These are phyloP conservation scores for Dovyalis caffra DNA, from an alignment of 345 rosid genomes.

Conservation along the genomic window DNA sequence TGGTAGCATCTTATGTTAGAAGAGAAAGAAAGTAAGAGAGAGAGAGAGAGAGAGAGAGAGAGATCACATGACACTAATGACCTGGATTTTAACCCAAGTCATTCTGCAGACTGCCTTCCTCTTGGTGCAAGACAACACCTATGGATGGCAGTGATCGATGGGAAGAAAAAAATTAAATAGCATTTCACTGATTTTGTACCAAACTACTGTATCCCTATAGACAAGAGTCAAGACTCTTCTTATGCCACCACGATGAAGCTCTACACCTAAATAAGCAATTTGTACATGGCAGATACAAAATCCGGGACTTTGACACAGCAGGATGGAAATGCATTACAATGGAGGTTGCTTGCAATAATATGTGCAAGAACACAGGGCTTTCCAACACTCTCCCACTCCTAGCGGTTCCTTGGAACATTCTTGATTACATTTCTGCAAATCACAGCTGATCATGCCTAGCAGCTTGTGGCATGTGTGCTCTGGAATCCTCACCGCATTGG, in stretches of 20 bases:
- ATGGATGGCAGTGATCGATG: neutral
- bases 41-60: too few species aligned
- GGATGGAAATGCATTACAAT: neutral
- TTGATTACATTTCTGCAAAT: conserved; percentile 27
- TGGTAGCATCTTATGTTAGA: too few species aligned
- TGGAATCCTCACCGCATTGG: conserved; percentile 37
- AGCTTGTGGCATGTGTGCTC: conserved; percentile 50
- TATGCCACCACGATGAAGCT: neutral
- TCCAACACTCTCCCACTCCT: conserved; percentile 45
- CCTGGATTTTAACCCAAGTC: too few species aligned
- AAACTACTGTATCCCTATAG: neutral
- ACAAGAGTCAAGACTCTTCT: neutral
- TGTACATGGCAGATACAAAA: neutral
- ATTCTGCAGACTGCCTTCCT: too few species aligned
- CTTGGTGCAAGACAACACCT: neutral
- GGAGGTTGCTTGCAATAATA: conserved; percentile 50
- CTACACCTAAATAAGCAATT: neutral
- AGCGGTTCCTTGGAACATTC: conserved; percentile 35
- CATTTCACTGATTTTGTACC: neutral
- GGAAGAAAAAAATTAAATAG: neutral
- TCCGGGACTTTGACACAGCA: neutral
- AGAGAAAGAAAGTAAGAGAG: neutral
- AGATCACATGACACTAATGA: too few species aligned
- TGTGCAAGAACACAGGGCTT: conserved; percentile 35
- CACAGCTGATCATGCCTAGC: conserved; percentile 26